Conservation (phyloP, 2,329 filamentous ascomycete species). For the Fusarium chlamydosporum region DNA sequence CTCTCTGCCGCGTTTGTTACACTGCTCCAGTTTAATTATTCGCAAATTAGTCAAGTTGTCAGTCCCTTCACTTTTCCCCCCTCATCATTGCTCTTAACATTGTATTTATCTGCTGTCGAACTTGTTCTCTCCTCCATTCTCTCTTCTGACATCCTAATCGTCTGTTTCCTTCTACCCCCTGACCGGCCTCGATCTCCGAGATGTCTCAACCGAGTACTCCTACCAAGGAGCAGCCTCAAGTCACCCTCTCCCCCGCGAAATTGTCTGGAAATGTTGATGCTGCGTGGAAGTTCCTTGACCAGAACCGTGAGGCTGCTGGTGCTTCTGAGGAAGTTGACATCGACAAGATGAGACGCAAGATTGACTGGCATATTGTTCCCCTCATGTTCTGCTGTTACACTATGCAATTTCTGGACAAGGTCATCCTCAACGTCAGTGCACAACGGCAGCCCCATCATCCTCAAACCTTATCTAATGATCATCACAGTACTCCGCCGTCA, state of each 20-base stretch:
- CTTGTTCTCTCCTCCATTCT: background rate
- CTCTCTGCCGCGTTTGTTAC: background rate
- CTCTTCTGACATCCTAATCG: background rate
- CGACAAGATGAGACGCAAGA: constrained; percentile 64
- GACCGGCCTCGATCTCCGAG: background rate
- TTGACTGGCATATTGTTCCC: constrained; percentile 72
- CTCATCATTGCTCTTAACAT: background rate
- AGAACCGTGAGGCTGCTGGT: constrained; percentile 57
- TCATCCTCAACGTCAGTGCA: constrained; percentile 69
- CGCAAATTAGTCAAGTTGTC: background rate
- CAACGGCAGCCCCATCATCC: no score
- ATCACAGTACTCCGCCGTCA: constrained; percentile 73
- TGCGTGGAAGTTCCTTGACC: constrained; percentile 63
- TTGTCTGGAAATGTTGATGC: constrained; percentile 55
- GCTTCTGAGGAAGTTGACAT: constrained; percentile 57
- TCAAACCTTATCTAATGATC: constrained; percentile 8
- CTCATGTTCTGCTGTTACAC: constrained; percentile 73
- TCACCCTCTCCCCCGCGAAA: constrained; percentile 19
- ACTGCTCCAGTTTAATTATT: constrained; percentile 2
- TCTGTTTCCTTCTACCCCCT: background rate
- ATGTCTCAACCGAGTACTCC: constrained; percentile 32
- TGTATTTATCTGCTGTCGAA: background rate
- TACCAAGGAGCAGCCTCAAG: constrained; percentile 20
- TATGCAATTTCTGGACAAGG: constrained; percentile 76
- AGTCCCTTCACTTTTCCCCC: background rate